Evolutionary conservation across 148 eudicot species (phyloP), one percentile per base, ranked within the genome.

Genomic region (Pouteria glomerata): DNA sequence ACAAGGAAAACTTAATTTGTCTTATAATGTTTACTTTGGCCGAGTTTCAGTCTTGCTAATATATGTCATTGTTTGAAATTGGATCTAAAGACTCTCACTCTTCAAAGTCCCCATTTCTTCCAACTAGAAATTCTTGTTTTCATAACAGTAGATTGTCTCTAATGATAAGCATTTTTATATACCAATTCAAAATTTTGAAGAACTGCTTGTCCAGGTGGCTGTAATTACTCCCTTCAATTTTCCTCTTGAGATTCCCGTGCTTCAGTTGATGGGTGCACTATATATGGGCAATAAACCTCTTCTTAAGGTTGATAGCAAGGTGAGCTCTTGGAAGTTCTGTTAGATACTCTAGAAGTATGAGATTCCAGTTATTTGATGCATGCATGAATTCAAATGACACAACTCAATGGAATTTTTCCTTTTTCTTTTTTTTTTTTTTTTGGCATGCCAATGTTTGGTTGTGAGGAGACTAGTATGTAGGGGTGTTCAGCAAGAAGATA

Each of bases 301-400:
- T 52, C 89, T 96, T 62, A 96, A 96, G 86, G 99, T 92, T 73
- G 99, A 96, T 77, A 96, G 99, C 90, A 96, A 96, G 96, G 97
- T 91, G 79, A 33, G 41, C 16, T 64, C 34, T n/a, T n/a, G n/a
- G n/a, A 6, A n/a, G n/a, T n/a, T n/a, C n/a, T n/a, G n/a, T n/a
- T n/a, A n/a, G n/a, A n/a, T n/a, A n/a, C n/a, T n/a, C n/a, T n/a
- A n/a, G n/a, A n/a, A n/a, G n/a, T n/a, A n/a, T n/a, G n/a, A n/a
- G n/a, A n/a, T n/a, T n/a, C n/a, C n/a, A n/a, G n/a, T n/a, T n/a
- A n/a, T n/a, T n/a, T n/a, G n/a, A n/a, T 21, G 55, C 66, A 33
- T 30, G 26, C 15, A 57, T 71, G 2, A 71, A 44, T 39, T 70
- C 27, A 21, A 29, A 0, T 63, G 26, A 62, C n/a, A n/a, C 51